phyloP scores from a whole-genome alignment of 805 yeast genomes.

The Sporopachydermia lactativora region DNA sequence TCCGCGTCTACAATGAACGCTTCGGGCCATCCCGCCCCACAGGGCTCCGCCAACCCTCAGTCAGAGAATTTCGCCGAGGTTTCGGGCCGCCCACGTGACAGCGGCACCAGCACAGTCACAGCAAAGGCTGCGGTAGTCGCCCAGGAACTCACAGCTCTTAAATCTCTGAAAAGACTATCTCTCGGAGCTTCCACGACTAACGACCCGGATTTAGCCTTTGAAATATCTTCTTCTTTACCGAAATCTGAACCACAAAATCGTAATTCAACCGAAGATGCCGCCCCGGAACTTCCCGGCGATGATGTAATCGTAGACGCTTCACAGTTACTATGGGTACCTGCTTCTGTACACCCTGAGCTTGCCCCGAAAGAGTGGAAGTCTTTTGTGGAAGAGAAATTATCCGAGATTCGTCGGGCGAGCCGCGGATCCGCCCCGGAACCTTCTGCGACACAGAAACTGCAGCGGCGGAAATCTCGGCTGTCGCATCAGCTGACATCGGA shows the following conservation, averaged over 20 bases:
- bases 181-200: conserved; percentile 21
- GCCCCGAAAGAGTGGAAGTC: conserved; percentile 67
- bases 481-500: conserved; percentile 5
- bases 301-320: conserved; percentile 9
- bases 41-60: too few species aligned
- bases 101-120: neutral
- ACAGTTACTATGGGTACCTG: conserved; percentile 88
- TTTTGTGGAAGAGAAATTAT: conserved; percentile 24
- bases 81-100: too few species aligned
- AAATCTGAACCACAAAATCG: conserved; percentile 5
- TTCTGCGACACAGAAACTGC: neutral
- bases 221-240: conserved; percentile 4
- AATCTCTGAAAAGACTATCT: conserved; percentile 25
- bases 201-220: conserved; percentile 22
- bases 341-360: conserved; percentile 84
- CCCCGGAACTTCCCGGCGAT: conserved; percentile 3
- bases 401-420: conserved; percentile 16
- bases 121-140: conserved; percentile 20
- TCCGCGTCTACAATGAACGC: too few species aligned
- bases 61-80: too few species aligned
- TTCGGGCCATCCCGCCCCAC: too few species aligned
- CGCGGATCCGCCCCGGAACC: neutral
- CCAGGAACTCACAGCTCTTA: conserved; percentile 26
- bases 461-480: conserved; percentile 4
- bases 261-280: conserved; percentile 2